Percentiles rank a stretch among this genome's conserved stretches.
phyloP scores from a whole-genome alignment of 129 eudicot species.

The Ambrosia trifida region DNA sequence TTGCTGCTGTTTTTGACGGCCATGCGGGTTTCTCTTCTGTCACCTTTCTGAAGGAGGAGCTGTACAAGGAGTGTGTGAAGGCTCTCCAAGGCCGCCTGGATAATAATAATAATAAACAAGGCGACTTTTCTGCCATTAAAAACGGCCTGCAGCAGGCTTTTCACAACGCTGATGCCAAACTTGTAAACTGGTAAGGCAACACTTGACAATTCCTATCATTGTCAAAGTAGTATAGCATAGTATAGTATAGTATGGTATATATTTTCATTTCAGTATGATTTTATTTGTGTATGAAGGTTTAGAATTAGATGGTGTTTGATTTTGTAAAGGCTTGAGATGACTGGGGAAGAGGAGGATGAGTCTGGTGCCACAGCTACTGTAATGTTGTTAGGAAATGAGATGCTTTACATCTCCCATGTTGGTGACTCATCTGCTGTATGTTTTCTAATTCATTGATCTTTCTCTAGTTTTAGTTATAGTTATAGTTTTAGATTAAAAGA shows the following conservation, averaged over 20 bases:
- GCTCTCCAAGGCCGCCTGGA: conserved; percentile 69
- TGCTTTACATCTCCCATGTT: conserved; percentile 74
- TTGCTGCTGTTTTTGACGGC: conserved; percentile 95
- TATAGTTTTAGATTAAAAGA: no score
- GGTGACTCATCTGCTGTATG: conserved; percentile 92
- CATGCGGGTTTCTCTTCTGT: conserved; percentile 94
- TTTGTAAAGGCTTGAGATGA: conserved; percentile 85
- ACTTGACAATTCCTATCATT: conserved; percentile 17
- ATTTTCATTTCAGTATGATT: conserved; percentile 56
- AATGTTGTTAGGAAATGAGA: conserved; percentile 59
- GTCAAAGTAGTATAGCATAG: conserved; percentile 21
- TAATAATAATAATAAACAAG: conserved; percentile 38
- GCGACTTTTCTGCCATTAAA: conserved; percentile 42
- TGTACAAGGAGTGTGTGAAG: conserved; percentile 77
- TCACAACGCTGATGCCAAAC: conserved; percentile 65
- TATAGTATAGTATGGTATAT: conserved; percentile 42
- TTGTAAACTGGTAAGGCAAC: conserved; percentile 67
- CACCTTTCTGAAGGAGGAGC: conserved; percentile 86
- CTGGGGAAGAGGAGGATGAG: conserved; percentile 65
- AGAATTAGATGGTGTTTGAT: conserved; percentile 81
- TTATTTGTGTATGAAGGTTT: conserved; percentile 57
- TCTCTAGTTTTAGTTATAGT: no score
- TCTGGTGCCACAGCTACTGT: conserved; percentile 97
- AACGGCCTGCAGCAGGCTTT: conserved; percentile 72
- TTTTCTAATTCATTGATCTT: no score